Evolutionary conservation across 2,329 filamentous ascomycete species (phyloP).

Genomic region (Botrytis fragariae): DNA sequence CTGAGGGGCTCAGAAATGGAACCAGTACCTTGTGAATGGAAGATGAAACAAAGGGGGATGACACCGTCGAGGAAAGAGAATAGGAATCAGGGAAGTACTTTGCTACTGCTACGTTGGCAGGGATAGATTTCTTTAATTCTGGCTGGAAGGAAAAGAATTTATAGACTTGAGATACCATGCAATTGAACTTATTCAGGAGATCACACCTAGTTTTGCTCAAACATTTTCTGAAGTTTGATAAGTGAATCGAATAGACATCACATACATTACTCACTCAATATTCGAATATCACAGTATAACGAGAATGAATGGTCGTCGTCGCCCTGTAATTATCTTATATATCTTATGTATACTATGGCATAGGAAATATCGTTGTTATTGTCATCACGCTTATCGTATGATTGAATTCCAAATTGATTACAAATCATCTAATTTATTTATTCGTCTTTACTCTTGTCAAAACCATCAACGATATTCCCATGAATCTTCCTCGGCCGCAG

Average conservation of each 20-base stretch:
- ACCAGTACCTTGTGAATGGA: not conserved
- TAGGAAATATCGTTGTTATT: not conserved
- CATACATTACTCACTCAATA: not conserved
- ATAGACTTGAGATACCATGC: not conserved
- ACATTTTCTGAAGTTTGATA: too few relatives aligned
- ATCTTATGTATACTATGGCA: not conserved
- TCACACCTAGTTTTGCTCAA: not conserved
- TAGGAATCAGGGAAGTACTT: not conserved
- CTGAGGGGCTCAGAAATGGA: conserved; percentile 27
- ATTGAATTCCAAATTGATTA: not conserved
- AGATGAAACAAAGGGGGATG: not conserved
- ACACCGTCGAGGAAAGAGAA: not conserved
- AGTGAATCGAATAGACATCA: not conserved
- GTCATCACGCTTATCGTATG: not conserved
- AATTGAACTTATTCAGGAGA: not conserved
- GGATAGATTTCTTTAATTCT: conserved; percentile 1
- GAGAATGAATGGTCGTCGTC: not conserved
- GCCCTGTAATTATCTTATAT: not conserved
- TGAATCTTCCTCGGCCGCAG: not conserved
- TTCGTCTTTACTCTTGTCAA: not conserved
- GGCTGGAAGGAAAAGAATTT: not conserved
- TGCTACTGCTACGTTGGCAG: not conserved
- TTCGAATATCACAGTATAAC: not conserved
- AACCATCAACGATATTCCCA: not conserved
- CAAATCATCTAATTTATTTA: not conserved